Percentiles rank a stretch among this genome's conserved stretches.
Evolutionary conservation across 2,329 filamentous ascomycete genomes (phyloP).

Genomic region (Bipolaris victoriae): DNA sequence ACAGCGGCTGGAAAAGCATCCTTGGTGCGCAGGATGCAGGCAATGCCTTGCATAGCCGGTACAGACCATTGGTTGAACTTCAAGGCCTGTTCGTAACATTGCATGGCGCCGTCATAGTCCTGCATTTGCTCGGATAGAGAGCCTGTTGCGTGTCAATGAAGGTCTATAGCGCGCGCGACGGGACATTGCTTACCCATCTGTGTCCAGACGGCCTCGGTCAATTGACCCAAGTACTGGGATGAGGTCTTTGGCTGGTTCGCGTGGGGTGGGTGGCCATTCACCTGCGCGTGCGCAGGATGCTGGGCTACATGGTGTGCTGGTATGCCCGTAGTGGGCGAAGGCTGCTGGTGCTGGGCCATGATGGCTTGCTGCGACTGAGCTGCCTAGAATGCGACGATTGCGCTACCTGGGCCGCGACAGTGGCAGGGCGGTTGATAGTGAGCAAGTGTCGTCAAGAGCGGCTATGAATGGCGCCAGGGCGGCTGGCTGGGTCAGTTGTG

Average conservation of each 20-base stretch:
- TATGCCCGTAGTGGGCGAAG: constrained; percentile 79
- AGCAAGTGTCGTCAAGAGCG: constrained; percentile 6
- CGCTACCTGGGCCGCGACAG: constrained; percentile 19
- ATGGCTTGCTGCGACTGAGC: constrained; percentile 12
- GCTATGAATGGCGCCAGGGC: neutral
- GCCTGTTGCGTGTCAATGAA: constrained; percentile 59
- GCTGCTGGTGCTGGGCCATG: constrained; percentile 77
- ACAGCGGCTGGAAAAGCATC: constrained; percentile 94
- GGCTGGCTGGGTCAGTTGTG: constrained; percentile 3
- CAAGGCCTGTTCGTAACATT: constrained; percentile 88
- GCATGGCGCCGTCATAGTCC: constrained; percentile 85
- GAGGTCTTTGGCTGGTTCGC: constrained; percentile 66
- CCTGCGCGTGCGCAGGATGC: constrained; percentile 65
- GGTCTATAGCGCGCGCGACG: constrained; percentile 18
- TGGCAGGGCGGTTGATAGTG: constrained; percentile 15
- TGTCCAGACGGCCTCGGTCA: constrained; percentile 91
- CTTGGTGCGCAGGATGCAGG: constrained; percentile 85
- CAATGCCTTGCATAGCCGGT: constrained; percentile 91
- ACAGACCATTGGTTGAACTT: constrained; percentile 87
- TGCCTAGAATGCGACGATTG: constrained; percentile 18
- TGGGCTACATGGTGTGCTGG: constrained; percentile 70
- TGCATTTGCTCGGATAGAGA: constrained; percentile 86
- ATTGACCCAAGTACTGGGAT: constrained; percentile 74
- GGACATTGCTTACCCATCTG: constrained; percentile 74
- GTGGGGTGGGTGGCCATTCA: constrained; percentile 61